These are phyloP conservation scores for Kurtzmaniella fragi DNA, from an alignment of 805 yeast species.

Conservation along the genomic window DNA sequence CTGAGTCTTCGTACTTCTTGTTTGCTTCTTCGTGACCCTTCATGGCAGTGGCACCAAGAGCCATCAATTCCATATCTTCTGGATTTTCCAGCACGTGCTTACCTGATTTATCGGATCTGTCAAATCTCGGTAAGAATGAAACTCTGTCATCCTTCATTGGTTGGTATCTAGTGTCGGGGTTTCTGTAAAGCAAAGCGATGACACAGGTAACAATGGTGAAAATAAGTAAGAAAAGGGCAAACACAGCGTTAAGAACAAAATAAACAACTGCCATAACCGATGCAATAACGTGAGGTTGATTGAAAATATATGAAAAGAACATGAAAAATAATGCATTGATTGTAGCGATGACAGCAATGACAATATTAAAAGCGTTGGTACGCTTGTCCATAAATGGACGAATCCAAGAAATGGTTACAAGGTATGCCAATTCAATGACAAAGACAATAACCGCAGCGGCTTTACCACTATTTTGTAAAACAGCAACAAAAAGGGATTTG, in stretches of 20 bases:
- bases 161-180: slow-evolving; percentile 93
- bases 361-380: slow-evolving; percentile 89
- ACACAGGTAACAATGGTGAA: slow-evolving; percentile 86
- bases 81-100: slow-evolving; percentile 8
- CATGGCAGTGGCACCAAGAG: slow-evolving; percentile 67
- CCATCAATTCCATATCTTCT: slow-evolving; percentile 53
- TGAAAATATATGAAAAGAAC: slow-evolving; percentile 81
- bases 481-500: slow-evolving; percentile 81
- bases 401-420: slow-evolving; percentile 57
- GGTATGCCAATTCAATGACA: slow-evolving; percentile 67
- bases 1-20: slow-evolving; percentile 23
- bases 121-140: slow-evolving; percentile 79
- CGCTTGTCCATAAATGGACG: slow-evolving; percentile 94
- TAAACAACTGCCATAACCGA: slow-evolving; percentile 89
- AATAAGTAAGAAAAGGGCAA: slow-evolving; percentile 74
- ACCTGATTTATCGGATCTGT: slow-evolving; percentile 17
- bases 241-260: slow-evolving; percentile 83
- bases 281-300: slow-evolving; percentile 81
- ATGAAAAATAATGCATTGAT: slow-evolving; percentile 82
- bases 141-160: slow-evolving; percentile 96
- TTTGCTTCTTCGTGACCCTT: slow-evolving; percentile 48
- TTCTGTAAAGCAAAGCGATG: slow-evolving; percentile 77
- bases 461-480: slow-evolving; percentile 75
- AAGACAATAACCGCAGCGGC: slow-evolving; percentile 76
- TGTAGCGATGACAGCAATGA: slow-evolving; percentile 73